phyloP scores from a whole-genome alignment of 1,284 basidiomycete genomes.

The Naganishia albida region DNA sequence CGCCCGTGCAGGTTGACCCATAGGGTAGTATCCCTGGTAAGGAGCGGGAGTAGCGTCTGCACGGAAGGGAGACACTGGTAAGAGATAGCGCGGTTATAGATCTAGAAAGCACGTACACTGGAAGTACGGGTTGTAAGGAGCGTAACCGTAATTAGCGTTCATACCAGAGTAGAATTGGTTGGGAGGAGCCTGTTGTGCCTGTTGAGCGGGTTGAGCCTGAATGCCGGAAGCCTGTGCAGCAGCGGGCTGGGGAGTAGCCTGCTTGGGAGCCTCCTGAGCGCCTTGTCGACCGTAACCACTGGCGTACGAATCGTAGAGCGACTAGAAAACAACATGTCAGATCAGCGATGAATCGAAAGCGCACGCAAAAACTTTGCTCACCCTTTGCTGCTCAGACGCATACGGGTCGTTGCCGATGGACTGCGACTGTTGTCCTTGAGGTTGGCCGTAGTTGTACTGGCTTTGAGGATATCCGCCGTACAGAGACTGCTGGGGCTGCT shows the following conservation, averaged over 20 bases:
- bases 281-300: constrained; percentile 51
- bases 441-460: constrained; percentile 33
- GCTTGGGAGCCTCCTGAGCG: constrained; percentile 43
- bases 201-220: constrained; percentile 45
- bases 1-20: constrained; percentile 45
- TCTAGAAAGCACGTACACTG: constrained; percentile 46
- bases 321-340: constrained; percentile 31
- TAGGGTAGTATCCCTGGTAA: constrained; percentile 54
- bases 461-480: constrained; percentile 38
- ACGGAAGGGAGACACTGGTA: not conserved
- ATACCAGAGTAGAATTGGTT: constrained; percentile 50
- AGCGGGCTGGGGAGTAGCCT: constrained; percentile 42
- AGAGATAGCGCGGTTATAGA: not conserved
- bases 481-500: constrained; percentile 39
- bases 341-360: constrained; percentile 4
- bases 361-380: constrained; percentile 21
- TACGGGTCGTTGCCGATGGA: constrained; percentile 37
- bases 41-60: constrained; percentile 50
- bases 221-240: constrained; percentile 44
- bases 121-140: constrained; percentile 56
- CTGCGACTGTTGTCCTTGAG: constrained; percentile 31
- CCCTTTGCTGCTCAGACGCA: constrained; percentile 37
- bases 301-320: constrained; percentile 52
- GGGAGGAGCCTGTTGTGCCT: constrained; percentile 45
- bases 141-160: constrained; percentile 51